A percentile compares a stretch with the other conserved stretches of the same genome.
phyloP scores from a whole-genome alignment of 345 rosid species.

The Euphorbia pulcherrima region DNA sequence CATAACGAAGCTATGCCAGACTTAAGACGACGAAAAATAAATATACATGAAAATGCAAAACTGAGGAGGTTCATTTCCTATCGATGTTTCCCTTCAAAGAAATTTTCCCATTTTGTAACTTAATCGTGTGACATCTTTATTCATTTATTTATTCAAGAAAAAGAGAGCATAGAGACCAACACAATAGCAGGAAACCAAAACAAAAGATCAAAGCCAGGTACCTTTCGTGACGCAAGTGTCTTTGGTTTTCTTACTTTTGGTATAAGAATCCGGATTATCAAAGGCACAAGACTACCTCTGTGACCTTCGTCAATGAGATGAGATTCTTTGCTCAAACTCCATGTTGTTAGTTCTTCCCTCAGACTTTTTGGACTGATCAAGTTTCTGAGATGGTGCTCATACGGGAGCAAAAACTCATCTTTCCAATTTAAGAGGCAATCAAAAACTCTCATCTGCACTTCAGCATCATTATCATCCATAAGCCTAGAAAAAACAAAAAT shows the following conservation, averaged over 20 bases:
- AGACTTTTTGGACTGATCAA: slow-evolving; percentile 63
- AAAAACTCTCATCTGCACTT: slow-evolving; percentile 67
- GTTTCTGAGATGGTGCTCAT: slow-evolving; percentile 69
- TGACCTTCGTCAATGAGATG: slow-evolving; percentile 54
- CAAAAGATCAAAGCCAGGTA: slow-evolving; percentile 15
- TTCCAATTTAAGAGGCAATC: slow-evolving; percentile 81
- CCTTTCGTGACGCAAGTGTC: slow-evolving; percentile 81
- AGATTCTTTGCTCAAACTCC: slow-evolving; percentile 72
- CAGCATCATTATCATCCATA: slow-evolving; percentile 82
- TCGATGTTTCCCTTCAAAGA: not conserved
- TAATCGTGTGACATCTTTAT: not conserved
- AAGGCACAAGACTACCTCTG: slow-evolving; percentile 53
- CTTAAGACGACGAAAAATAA: not conserved
- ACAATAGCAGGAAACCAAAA: not conserved
- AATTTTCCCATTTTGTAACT: not conserved
- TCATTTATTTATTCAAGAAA: not conserved
- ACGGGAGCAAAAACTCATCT: slow-evolving; percentile 64
- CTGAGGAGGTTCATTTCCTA: not conserved
- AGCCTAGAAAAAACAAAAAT: slow-evolving; percentile 48
- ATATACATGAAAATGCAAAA: not conserved
- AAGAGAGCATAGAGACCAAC: not conserved
- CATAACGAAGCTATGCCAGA: not conserved
- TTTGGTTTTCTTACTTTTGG: slow-evolving; percentile 86
- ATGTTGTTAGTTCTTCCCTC: slow-evolving; percentile 80
- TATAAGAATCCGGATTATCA: slow-evolving; percentile 61